Percentiles rank a stretch among this genome's conserved stretches.
Evolutionary conservation across 768 basidiomycete species (phyloP).

Genomic region (Collybiopsis luxurians): DNA sequence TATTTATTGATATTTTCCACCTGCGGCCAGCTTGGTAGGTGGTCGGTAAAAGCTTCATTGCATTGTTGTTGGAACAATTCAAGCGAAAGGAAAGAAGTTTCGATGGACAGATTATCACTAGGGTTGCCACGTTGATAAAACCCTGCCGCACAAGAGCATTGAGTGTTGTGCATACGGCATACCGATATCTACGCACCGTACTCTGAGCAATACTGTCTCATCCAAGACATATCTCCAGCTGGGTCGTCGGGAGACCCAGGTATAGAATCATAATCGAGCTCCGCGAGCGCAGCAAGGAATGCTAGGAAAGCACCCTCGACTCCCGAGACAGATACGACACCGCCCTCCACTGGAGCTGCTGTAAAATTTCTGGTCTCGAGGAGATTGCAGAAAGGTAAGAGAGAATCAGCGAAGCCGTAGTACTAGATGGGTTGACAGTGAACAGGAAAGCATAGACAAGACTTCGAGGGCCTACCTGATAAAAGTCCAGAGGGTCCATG

Average conservation of each 20-base stretch:
- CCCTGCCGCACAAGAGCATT: conserved; percentile 21
- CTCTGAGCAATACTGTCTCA: conserved; percentile 54
- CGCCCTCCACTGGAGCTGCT: conserved; percentile 30
- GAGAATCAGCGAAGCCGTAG: conserved; percentile 41
- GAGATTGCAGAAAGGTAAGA: conserved; percentile 47
- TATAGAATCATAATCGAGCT: conserved; percentile 45
- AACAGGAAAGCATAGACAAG: not conserved
- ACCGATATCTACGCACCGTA: conserved; percentile 38
- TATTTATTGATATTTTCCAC: conserved; percentile 47
- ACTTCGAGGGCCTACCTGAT: conserved; percentile 31
- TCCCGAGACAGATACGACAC: conserved; percentile 32
- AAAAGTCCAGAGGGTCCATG: conserved; percentile 48
- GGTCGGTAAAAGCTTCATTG: conserved; percentile 35
- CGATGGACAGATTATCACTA: conserved; percentile 42
- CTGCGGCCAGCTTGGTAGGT: conserved; percentile 36
- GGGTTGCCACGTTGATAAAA: conserved; percentile 49
- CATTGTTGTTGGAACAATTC: conserved; percentile 45
- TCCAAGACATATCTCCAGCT: conserved; percentile 43
- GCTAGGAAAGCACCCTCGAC: conserved; percentile 34
- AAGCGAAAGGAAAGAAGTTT: conserved; percentile 44
- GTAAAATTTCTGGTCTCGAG: conserved; percentile 45
- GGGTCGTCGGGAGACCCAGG: conserved; percentile 39
- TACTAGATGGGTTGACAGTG: conserved; percentile 27
- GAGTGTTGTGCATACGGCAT: no score
- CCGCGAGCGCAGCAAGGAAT: conserved; percentile 39